Percentiles rank a stretch among this genome's conserved stretches.
Conservation (phyloP, 495 filamentous ascomycete genomes). For the Lepidopterella palustris region DNA sequence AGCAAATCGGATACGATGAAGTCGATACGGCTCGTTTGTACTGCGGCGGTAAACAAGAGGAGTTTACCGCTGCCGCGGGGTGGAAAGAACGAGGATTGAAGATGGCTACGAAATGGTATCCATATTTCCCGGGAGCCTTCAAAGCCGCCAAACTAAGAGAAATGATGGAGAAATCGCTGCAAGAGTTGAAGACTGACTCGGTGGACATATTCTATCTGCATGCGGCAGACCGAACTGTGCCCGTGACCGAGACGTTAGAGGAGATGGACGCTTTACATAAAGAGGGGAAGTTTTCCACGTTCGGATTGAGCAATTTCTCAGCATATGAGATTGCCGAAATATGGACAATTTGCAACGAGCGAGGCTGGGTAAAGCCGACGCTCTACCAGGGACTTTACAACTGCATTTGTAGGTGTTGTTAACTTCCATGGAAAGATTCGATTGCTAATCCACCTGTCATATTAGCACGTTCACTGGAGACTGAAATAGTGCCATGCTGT, state of each 20-base stretch:
- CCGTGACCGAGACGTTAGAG: constrained; percentile 57
- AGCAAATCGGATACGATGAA: constrained; percentile 44
- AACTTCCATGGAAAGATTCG: no score
- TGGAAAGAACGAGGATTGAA: constrained; percentile 78
- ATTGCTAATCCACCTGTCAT: no score
- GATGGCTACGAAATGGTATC: constrained; percentile 83
- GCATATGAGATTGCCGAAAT: constrained; percentile 87
- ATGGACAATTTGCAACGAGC: constrained; percentile 66
- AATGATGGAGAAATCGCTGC: constrained; percentile 57
- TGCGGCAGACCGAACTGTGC: constrained; percentile 47
- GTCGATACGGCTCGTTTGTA: constrained; percentile 62
- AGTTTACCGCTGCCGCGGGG: constrained; percentile 62
- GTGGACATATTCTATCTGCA: neutral
- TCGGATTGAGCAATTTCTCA: constrained; percentile 78
- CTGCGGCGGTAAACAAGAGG: constrained; percentile 66
- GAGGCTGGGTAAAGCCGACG: constrained; percentile 63
- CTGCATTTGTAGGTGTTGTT: constrained; percentile 52
- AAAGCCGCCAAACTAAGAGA: constrained; percentile 51
- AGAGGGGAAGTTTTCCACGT: constrained; percentile 75
- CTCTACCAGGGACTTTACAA: constrained; percentile 64
- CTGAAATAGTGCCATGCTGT: constrained; percentile 70
- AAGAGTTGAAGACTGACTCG: constrained; percentile 54
- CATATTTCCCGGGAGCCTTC: constrained; percentile 50
- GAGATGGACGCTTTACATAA: constrained; percentile 73
- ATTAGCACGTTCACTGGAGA: constrained; percentile 75